Evolutionary conservation across 306 rosid species (phyloP).

Genomic region (Quercus parvula): DNA sequence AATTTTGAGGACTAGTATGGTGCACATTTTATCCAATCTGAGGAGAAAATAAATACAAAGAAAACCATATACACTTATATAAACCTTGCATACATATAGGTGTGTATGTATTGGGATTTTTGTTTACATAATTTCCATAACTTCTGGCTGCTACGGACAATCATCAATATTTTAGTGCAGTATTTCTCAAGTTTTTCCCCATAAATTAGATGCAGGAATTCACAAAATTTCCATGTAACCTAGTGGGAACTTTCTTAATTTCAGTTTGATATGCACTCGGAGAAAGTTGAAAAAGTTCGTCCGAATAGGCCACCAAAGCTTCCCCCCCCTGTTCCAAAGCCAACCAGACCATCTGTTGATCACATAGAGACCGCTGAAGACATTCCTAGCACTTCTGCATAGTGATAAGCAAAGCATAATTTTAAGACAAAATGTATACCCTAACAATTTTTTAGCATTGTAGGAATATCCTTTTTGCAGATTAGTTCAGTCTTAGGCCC

Average conservation of each 20-base stretch:
- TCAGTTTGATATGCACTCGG: conserved; percentile 56
- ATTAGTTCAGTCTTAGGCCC: conserved; percentile 1
- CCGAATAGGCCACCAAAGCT: conserved; percentile 65
- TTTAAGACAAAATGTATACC: conserved; percentile 1
- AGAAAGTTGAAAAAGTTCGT: conserved; percentile 56
- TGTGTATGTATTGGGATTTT: neutral
- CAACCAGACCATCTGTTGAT: conserved; percentile 32
- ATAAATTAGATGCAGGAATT: neutral
- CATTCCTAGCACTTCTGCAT: conserved; percentile 55
- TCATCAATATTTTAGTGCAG: neutral
- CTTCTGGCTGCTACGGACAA: neutral
- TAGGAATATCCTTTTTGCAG: neutral
- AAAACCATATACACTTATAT: neutral
- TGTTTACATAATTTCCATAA: neutral
- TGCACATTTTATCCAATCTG: neutral
- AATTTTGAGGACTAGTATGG: neutral
- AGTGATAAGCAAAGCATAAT: conserved; percentile 13
- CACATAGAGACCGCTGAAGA: conserved; percentile 34
- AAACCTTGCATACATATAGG: neutral
- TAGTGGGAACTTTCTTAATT: neutral
- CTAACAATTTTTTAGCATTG: conserved; percentile 17
- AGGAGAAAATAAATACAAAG: neutral
- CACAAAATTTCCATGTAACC: neutral
- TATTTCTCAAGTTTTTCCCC: neutral
- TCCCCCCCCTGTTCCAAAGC: conserved; percentile 47